A percentile compares a stretch with the other conserved stretches of the same genome.
These are phyloP conservation scores for Melastoma candidum DNA, from an alignment of 441 rosid species.

Conservation along the genomic window DNA sequence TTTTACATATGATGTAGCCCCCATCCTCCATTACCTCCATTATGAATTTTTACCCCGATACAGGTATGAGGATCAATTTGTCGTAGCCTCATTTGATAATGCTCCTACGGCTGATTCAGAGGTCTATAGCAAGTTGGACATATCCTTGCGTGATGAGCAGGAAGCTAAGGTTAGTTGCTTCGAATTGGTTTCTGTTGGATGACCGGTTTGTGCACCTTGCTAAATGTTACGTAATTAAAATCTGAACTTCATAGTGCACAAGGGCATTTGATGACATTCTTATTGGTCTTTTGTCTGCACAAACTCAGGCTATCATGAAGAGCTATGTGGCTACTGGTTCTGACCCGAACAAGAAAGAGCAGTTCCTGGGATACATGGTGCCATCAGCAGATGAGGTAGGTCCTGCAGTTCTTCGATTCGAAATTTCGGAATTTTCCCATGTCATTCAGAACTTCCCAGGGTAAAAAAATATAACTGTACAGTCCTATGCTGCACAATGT, in stretches of 20 bases:
- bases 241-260: neutral
- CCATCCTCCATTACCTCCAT: neutral
- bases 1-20: neutral
- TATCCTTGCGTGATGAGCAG: slow-evolving; percentile 57
- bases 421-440: neutral
- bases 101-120: slow-evolving; percentile 91
- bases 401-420: neutral
- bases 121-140: slow-evolving; percentile 54
- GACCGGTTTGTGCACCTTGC: neutral
- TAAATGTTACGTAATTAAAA: slow-evolving; percentile 9
- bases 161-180: slow-evolving; percentile 65
- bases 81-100: slow-evolving; percentile 59
- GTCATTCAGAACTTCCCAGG: too few relatives aligned
- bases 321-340: slow-evolving; percentile 68
- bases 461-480: too few relatives aligned
- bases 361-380: slow-evolving; percentile 85
- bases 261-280: too few relatives aligned
- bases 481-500: too few relatives aligned
- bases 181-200: slow-evolving; percentile 1
- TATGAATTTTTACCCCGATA: slow-evolving; percentile 4
- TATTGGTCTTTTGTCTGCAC: neutral
- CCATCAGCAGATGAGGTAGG: slow-evolving; percentile 81
- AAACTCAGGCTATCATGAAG: slow-evolving; percentile 79
- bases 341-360: slow-evolving; percentile 65
- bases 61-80: slow-evolving; percentile 84